Evolutionary conservation across 192 early-diverging fungal genomes (phyloP).

Genomic region (Glomus cerebriforme): DNA sequence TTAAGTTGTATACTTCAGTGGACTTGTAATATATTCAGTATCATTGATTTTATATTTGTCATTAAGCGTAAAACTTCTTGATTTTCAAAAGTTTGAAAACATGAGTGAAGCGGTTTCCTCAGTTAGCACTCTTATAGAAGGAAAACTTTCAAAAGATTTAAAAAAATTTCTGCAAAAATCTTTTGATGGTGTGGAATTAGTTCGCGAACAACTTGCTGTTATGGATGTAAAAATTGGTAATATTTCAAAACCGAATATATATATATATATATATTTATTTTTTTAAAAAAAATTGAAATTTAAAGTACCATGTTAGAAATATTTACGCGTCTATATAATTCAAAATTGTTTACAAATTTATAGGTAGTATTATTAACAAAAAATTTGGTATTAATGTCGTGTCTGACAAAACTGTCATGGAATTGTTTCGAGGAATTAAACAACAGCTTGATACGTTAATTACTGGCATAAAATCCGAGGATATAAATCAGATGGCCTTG

Average conservation of each 20-base stretch:
- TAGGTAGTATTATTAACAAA: conserved; percentile 63
- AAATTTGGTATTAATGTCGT: conserved; percentile 77
- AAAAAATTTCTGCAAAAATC: conserved; percentile 89
- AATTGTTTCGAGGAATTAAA: conserved; percentile 96
- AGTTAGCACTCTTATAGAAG: conserved; percentile 94
- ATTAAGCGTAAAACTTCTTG: conserved; percentile 83
- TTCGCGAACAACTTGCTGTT: conserved; percentile 89
- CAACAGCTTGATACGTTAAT: conserved; percentile 90
- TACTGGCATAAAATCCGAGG: conserved; percentile 80
- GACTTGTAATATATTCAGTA: not conserved
- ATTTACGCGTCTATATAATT: not conserved
- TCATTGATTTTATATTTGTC: conserved; percentile 4
- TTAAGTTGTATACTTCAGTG: not conserved
- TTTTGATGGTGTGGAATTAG: conserved; percentile 84
- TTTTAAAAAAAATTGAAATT: no score
- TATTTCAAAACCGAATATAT: conserved; percentile 17
- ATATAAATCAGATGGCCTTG: conserved; percentile 93
- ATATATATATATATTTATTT: no score
- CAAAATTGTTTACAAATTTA: not conserved
- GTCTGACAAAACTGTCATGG: conserved; percentile 81
- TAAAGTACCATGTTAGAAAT: no score
- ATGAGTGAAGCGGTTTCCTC: conserved; percentile 96
- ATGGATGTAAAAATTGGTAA: conserved; percentile 93
- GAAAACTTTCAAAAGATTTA: conserved; percentile 93
- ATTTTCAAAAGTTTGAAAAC: conserved; percentile 98